phyloP scores from a whole-genome alignment of 1,139 yeast species.

The Geotrichum cucujoidarum region DNA sequence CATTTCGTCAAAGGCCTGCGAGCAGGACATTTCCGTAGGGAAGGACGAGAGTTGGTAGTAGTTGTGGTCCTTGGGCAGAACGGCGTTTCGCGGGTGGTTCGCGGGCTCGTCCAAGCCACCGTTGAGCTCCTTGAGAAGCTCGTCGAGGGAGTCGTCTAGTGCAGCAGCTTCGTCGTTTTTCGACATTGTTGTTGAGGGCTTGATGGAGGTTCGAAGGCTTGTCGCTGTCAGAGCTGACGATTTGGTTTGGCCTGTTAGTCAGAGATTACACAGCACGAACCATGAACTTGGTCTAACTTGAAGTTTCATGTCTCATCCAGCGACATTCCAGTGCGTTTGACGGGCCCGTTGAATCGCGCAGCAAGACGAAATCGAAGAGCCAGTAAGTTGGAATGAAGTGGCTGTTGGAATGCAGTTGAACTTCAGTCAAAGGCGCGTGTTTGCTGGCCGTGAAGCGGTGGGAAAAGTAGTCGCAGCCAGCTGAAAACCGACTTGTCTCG shows the following conservation, averaged over 20 bases:
- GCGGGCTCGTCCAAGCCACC: constrained; percentile 21
- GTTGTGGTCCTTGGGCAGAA: not conserved
- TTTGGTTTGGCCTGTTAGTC: not conserved
- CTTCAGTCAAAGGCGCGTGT: too few species aligned
- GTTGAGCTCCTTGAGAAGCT: constrained; percentile 23
- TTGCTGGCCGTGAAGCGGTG: too few species aligned
- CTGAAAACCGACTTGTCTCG: too few species aligned
- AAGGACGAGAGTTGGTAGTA: constrained; percentile 26
- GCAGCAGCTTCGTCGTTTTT: constrained; percentile 4
- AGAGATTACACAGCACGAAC: too few species aligned
- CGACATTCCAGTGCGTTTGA: too few species aligned
- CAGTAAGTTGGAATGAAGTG: too few species aligned
- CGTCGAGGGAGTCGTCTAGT: constrained; percentile 21
- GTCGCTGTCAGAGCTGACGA: not conserved
- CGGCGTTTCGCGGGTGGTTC: not conserved
- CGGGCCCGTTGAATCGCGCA: too few species aligned
- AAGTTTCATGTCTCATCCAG: too few species aligned
- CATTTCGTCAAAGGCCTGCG: constrained; percentile 82
- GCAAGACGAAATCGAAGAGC: too few species aligned
- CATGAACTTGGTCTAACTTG: too few species aligned
- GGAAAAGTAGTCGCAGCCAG: too few species aligned
- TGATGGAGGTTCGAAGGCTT: not conserved
- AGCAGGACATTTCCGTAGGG: constrained; percentile 52
- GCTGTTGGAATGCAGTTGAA: too few species aligned
- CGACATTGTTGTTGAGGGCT: not conserved